Evolutionary conservation across 2,329 filamentous ascomycete species (phyloP), one percentile per base, ranked within the genome.

Genomic region (Alternaria alternata): DNA sequence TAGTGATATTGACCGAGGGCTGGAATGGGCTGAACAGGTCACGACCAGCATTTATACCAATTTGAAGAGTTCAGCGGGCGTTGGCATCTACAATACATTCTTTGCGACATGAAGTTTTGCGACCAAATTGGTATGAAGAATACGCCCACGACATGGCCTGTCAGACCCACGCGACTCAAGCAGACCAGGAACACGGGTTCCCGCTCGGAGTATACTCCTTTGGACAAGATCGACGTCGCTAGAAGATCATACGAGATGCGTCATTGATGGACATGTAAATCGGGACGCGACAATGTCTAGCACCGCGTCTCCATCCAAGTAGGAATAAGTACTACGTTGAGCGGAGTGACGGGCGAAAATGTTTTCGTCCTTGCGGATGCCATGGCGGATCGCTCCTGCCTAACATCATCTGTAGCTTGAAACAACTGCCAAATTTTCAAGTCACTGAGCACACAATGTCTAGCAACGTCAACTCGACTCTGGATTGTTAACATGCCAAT

Each of bases 141-240:
- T 9, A 12, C 8, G 32, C 5, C 22, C 20, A n/a, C 12, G 14
- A n/a, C 20, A 24, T 26, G 46, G 4, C 46, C 32, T 36, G 30
- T 36, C 14, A 7, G 30, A n/a, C 22, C 12, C 32, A 38, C 32
- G 18, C 46, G 32, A 49, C 32, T 49, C 46, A 16, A 22, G 24
- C 46, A 14, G 41, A 52, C 41, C 20, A 24, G 20, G 49, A 58
- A 54, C 55, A 54, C 26, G 49, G 14, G 57, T 60, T 57, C 57
- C 41, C 54, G 18, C 24, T 57, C 57, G 54, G 58, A 61, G 54
- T 36, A 57, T 53, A 49, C 46, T 38, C 32, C 14, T 5, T 56
- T 53, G 30, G 16, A 42, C 2, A 26, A 5, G 58, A 61, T 61
- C 58, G 54, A 47, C 58, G 22, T 54, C 57, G 57, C 34, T 54